These are phyloP conservation scores for Striga hermonthica DNA, from an alignment of 305 asterid genomes.

Conservation along the genomic window DNA sequence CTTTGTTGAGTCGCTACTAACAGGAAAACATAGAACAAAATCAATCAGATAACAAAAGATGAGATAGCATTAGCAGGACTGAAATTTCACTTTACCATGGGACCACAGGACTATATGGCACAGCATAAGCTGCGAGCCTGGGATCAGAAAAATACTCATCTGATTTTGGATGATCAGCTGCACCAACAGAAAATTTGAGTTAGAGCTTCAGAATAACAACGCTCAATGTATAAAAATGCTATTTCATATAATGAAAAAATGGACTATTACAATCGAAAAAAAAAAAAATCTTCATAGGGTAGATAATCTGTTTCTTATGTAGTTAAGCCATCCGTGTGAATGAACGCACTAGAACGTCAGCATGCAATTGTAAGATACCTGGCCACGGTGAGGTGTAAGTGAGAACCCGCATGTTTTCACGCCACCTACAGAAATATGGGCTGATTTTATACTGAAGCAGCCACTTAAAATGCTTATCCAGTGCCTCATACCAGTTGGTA, in stretches of 20 bases:
- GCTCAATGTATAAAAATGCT: background rate
- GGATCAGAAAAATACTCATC: conserved; percentile 94
- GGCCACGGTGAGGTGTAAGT: conserved; percentile 99
- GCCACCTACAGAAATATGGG: conserved; percentile 99
- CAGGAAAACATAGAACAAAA: conserved; percentile 38
- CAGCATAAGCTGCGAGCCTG: conserved; percentile 97
- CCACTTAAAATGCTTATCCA: conserved; percentile 95
- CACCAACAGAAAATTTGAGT: conserved; percentile 33
- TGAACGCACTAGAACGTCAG: conserved; percentile 11
- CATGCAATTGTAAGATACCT: conserved; percentile 47
- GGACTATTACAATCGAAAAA: conserved; percentile 10
- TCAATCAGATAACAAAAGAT: conserved; percentile 30
- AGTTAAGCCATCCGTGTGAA: conserved; percentile 15
- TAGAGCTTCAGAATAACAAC: conserved; percentile 6
- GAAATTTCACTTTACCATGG: conserved; percentile 49
- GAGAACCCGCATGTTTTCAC: conserved; percentile 91
- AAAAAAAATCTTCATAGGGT: conserved; percentile 20
- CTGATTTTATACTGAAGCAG: conserved; percentile 89
- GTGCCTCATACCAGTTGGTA: conserved; percentile 77
- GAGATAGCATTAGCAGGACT: conserved; percentile 25
- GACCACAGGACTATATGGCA: conserved; percentile 76
- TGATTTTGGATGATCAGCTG: conserved; percentile 97
- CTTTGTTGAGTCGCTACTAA: conserved; percentile 69
- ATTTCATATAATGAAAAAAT: background rate
- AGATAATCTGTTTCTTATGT: conserved; percentile 13